Conservation (phyloP, 345 rosid genomes). For the Aurinia saxatilis region DNA sequence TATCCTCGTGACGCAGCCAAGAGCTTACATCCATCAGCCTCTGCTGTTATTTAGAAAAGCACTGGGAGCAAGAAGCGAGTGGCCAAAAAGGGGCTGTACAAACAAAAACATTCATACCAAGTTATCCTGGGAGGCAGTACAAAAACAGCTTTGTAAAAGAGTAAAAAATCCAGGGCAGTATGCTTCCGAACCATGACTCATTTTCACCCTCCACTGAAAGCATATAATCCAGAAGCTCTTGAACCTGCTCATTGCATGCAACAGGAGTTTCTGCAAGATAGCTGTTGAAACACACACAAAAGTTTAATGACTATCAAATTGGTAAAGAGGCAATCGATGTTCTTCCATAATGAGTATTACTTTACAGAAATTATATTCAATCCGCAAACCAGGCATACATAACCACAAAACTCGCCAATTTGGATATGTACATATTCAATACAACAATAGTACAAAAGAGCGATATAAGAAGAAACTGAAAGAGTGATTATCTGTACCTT, state of each 20-base stretch:
- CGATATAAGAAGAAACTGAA: background rate
- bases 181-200: constrained; percentile 58
- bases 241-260: constrained; percentile 69
- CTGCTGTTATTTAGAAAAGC: constrained; percentile 82
- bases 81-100: constrained; percentile 62
- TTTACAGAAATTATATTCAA: background rate
- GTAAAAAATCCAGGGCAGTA: background rate
- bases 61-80: constrained; percentile 76
- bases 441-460: background rate
- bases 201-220: constrained; percentile 80
- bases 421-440: background rate
- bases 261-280: constrained; percentile 87
- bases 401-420: background rate
- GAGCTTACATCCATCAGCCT: constrained; percentile 55
- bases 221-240: constrained; percentile 66
- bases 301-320: background rate
- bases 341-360: background rate
- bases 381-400: background rate
- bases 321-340: background rate
- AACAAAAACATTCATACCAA: constrained; percentile 10
- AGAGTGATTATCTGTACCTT: constrained; percentile 39
- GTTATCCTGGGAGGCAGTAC: constrained; percentile 19
- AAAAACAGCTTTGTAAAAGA: constrained; percentile 4
- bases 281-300: constrained; percentile 30
- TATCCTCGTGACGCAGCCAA: constrained; percentile 54